A percentile compares a stretch with the other conserved stretches of the same genome.
Evolutionary conservation across 2,329 filamentous ascomycete genomes (phyloP).

Genomic region (Zymoseptoria passerinii): DNA sequence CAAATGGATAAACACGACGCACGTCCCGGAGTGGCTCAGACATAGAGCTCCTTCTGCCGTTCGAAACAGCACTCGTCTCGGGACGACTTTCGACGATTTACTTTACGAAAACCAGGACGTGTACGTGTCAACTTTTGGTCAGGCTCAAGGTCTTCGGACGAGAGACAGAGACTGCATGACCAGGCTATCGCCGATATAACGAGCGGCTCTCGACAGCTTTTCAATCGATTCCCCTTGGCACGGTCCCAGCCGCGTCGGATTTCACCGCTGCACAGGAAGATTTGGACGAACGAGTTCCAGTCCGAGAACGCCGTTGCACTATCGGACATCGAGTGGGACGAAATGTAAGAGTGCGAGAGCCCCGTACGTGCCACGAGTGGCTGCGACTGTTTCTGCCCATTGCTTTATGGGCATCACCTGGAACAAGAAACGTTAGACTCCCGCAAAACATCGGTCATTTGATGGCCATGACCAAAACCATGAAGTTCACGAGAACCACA

Average conservation of each 20-base stretch:
- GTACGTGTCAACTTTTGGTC: not conserved
- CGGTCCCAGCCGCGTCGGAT: not conserved
- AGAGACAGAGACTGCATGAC: not conserved
- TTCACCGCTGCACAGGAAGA: not conserved
- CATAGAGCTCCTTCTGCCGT: not conserved
- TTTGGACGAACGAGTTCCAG: not conserved
- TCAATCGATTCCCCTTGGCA: too few relatives aligned
- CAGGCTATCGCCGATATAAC: not conserved
- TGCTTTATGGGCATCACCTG: not conserved
- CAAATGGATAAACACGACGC: not conserved
- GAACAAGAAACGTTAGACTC: not conserved
- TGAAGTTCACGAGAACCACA: too few relatives aligned
- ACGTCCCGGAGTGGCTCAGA: not conserved
- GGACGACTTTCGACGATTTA: not conserved
- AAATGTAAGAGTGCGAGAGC: not conserved
- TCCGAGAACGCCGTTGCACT: not conserved
- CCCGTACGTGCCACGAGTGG: not conserved
- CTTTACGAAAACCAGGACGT: not conserved
- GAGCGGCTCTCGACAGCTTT: too few relatives aligned
- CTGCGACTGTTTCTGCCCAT: not conserved
- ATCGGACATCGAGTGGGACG: constrained; percentile 1
- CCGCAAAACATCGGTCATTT: not conserved
- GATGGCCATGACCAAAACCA: not conserved
- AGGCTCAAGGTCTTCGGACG: not conserved
- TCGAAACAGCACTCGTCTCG: not conserved